Base-by-base conservation (phyloP, 2,329 filamentous ascomycete species). In the Trichoderma aggressivum region DNA sequence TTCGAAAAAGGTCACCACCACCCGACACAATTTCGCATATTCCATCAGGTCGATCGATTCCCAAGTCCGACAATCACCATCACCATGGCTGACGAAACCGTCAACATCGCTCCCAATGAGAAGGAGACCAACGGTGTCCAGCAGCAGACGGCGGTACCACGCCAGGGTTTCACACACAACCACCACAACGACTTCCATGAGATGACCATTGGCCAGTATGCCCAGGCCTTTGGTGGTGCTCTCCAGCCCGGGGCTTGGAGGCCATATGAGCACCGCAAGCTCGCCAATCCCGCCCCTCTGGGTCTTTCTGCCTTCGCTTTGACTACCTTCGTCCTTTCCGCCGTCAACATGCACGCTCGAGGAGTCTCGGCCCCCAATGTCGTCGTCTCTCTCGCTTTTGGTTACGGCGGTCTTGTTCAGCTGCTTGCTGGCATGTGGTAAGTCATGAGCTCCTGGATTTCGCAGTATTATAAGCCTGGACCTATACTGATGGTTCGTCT, bases 341-440 rank as follows among this genome's bases (percentile, higher is more conserved):
- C 87, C 76, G 85, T 95, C 82, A 95, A 95, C 83, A 85, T 93
- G 81, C 84, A 88, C 67, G 83, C 90, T 3, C 87, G 89, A 14
- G 86, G 85, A 71, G 84, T 94, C 70, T 81, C 81, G 1, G 80
- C 79, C 3, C 90, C 91, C 60, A 91, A 89, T 78, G 87, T 95
- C 70, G 89, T 91, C 58, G 85, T 94, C 11, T 87, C 88, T 16
- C 82, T 91, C 32, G 91, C 92, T 5, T 90, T 91, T 75, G 92
- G 87, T 39, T 94, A 94, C 79, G 92, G 92, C 77, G 92, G 92
- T 76, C 84, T 94, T 18, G 89, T 94, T 55, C 93, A 96, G 84
- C 85, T 95, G 64, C 84, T 93, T 26, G 91, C 92, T 74, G 93
- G 93, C 84, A 96, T 95, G 93, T 96, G 93, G 93, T 94, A 86